Evolutionary conservation across 108 stramenopile genomes (phyloP).

Genomic region (Bacterosira constricta): DNA sequence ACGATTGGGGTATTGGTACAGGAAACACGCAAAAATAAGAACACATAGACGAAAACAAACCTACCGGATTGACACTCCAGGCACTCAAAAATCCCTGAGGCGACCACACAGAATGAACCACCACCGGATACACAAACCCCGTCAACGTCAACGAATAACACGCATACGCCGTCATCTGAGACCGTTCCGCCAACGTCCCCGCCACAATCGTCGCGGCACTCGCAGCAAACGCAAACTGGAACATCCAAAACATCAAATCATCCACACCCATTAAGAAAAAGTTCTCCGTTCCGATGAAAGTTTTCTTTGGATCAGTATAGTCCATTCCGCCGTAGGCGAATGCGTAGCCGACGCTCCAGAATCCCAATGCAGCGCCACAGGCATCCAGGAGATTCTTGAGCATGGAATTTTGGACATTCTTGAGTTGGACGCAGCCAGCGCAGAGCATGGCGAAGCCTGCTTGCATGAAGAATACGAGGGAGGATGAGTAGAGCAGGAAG

Average conservation of each 20-base stretch:
- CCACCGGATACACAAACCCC: constrained; percentile 88
- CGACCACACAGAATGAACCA: constrained; percentile 84
- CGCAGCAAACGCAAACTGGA: constrained; percentile 88
- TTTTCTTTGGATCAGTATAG: constrained; percentile 24
- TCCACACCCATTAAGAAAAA: constrained; percentile 61
- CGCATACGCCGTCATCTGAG: constrained; percentile 87
- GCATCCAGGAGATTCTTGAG: constrained; percentile 90
- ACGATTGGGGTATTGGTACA: too few relatives aligned
- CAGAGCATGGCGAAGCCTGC: constrained; percentile 74
- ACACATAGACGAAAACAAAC: too few relatives aligned
- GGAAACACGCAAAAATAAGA: too few relatives aligned
- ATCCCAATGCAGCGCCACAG: constrained; percentile 77
- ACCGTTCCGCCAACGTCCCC: constrained; percentile 94
- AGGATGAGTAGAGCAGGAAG: constrained; percentile 68
- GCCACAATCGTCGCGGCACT: constrained; percentile 91
- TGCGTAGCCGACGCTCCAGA: constrained; percentile 77
- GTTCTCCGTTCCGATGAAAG: constrained; percentile 65
- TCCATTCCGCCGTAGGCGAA: constrained; percentile 72
- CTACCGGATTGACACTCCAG: constrained; percentile 38
- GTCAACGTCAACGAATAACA: constrained; percentile 77
- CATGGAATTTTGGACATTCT: constrained; percentile 89
- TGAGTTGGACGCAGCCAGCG: constrained; percentile 77
- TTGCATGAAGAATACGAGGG: constrained; percentile 87
- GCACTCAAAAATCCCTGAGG: constrained; percentile 71
- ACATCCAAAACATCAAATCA: constrained; percentile 84